Percentiles rank a stretch among this genome's conserved stretches.
phyloP scores from a whole-genome alignment of 1,284 basidiomycete species.

The Mycena sp. region DNA sequence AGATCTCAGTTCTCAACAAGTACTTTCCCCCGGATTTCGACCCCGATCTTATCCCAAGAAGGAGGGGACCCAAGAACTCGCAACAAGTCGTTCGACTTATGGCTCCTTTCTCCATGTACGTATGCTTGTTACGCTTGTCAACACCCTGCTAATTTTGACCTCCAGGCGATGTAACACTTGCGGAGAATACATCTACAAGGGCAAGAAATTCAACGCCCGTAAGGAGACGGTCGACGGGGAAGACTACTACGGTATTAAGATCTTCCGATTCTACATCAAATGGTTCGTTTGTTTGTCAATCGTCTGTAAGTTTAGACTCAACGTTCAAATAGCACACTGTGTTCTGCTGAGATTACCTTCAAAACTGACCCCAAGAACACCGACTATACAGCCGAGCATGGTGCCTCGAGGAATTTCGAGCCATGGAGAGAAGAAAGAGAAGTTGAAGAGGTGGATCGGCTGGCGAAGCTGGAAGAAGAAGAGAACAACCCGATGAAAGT shows the following conservation, averaged over 20 bases:
- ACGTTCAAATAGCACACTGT: conserved; percentile 72
- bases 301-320: background rate
- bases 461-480: conserved; percentile 84
- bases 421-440: conserved; percentile 86
- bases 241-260: conserved; percentile 98
- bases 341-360: conserved; percentile 99
- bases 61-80: conserved; percentile 89
- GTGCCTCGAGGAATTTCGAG: conserved; percentile 94
- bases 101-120: conserved; percentile 97
- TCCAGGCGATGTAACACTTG: conserved; percentile 90
- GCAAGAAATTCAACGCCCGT: conserved; percentile 99
- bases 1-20: conserved; percentile 81
- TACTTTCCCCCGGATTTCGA: conserved; percentile 97
- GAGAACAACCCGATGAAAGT: conserved; percentile 98
- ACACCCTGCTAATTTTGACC: background rate
- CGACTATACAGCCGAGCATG: conserved; percentile 92
- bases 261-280: conserved; percentile 88
- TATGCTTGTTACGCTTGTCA: conserved; percentile 31
- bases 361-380: conserved; percentile 99
- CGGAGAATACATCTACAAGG: conserved; percentile 98
- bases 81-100: conserved; percentile 98
- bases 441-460: conserved; percentile 78
- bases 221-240: conserved; percentile 98
- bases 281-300: conserved; percentile 55
- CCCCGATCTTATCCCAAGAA: conserved; percentile 93